Conservation (phyloP, 148 eudicot species). For the Mesembryanthemum crystallinum region DNA sequence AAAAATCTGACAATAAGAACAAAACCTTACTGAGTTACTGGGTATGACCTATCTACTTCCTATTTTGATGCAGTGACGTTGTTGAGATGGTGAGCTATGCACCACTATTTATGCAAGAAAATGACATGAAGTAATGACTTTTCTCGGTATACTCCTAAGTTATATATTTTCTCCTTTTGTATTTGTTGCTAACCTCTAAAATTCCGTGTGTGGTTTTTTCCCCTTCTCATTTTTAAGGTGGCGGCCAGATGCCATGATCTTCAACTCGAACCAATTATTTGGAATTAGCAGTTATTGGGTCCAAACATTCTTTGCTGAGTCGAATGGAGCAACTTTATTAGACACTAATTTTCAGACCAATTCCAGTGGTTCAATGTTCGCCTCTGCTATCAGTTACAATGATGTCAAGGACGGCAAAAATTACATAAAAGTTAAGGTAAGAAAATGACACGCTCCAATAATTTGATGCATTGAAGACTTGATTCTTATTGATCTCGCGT, state of each 20-base stretch:
- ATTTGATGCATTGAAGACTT: too few relatives aligned
- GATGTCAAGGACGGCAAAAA: conserved; percentile 30
- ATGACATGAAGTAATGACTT: conserved; percentile 40
- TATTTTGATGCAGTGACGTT: conserved; percentile 50
- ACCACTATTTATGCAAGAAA: conserved; percentile 52
- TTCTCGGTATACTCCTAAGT: neutral
- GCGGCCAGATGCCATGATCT: conserved; percentile 73
- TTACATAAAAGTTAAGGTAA: conserved; percentile 69
- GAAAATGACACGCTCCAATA: neutral
- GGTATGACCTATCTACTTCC: neutral
- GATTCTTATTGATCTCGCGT: too few relatives aligned
- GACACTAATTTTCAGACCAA: conserved; percentile 39
- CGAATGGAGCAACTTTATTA: conserved; percentile 66
- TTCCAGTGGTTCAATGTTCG: conserved; percentile 25
- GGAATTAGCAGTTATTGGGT: conserved; percentile 88
- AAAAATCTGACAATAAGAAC: too few relatives aligned
- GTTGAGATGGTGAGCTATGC: conserved; percentile 84
- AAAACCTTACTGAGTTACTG: too few relatives aligned
- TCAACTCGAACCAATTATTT: conserved; percentile 48
- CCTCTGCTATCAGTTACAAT: conserved; percentile 56
- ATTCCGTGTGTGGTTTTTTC: neutral
- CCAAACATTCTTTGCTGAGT: conserved; percentile 63
- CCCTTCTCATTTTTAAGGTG: conserved; percentile 38
- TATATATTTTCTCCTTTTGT: too few relatives aligned
- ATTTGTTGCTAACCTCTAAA: neutral